phyloP scores from a whole-genome alignment of 495 filamentous ascomycete genomes.

The Alectoria sarmentosa region DNA sequence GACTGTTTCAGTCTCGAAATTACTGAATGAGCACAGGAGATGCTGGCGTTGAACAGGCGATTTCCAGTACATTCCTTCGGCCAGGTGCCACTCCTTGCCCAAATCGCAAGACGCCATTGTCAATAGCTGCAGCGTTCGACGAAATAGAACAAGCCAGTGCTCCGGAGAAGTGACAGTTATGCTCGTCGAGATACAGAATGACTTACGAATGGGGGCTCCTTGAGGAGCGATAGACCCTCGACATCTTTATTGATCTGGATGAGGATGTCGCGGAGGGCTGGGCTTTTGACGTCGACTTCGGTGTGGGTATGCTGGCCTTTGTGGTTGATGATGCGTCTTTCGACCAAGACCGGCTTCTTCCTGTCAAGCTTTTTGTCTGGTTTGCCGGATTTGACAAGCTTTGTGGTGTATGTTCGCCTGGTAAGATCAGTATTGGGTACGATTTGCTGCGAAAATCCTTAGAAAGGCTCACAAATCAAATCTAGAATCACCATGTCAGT shows the following conservation, averaged over 20 bases:
- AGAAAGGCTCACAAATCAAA: constrained; percentile 9
- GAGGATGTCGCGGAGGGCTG: constrained; percentile 14
- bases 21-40: no score
- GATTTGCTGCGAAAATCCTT: no score
- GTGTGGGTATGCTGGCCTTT: constrained; percentile 24
- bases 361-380: constrained; percentile 20
- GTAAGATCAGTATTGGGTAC: neutral
- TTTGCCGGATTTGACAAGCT: constrained; percentile 19
- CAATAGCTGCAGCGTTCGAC: neutral
- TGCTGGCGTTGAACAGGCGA: no score
- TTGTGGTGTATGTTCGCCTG: constrained; percentile 16
- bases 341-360: constrained; percentile 22
- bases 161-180: neutral
- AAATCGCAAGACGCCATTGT: neutral
- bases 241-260: constrained; percentile 20
- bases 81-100: neutral
- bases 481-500: neutral
- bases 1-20: no score
- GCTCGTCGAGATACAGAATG: neutral
- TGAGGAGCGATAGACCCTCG: constrained; percentile 25
- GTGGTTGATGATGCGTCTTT: constrained; percentile 25
- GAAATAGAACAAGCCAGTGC: neutral
- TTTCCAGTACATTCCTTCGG: no score
- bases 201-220: constrained; percentile 25
- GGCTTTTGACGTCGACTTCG: constrained; percentile 26